Evolutionary conservation across 306 rosid species (phyloP).

Genomic region (Rubus idaeus): DNA sequence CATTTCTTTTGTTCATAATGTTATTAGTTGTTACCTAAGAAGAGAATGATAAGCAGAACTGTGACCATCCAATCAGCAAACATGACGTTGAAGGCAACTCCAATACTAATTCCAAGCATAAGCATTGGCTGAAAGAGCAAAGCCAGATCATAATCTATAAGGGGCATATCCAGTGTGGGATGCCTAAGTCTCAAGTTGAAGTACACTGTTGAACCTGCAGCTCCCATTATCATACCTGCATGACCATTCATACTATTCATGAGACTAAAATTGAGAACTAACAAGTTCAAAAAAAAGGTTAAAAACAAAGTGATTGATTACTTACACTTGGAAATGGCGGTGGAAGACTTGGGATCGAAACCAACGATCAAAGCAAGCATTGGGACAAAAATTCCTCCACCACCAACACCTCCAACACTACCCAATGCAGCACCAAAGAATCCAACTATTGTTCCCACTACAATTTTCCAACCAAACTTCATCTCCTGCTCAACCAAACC

Average conservation of each 20-base stretch:
- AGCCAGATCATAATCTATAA: conserved; percentile 71
- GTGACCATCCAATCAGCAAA: conserved; percentile 91
- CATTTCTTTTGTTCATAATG: background rate
- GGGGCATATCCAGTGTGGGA: conserved; percentile 70
- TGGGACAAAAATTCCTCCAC: conserved; percentile 86
- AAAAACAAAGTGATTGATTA: conserved; percentile 6
- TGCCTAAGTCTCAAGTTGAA: conserved; percentile 69
- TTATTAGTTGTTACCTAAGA: conserved; percentile 45
- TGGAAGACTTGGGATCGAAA: conserved; percentile 85
- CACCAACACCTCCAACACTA: conserved; percentile 89
- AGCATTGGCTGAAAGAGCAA: conserved; percentile 72
- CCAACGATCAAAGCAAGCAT: conserved; percentile 83
- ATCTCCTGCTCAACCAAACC: conserved; percentile 56
- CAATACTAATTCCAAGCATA: conserved; percentile 86
- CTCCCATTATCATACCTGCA: conserved; percentile 88
- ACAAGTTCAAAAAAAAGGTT: background rate
- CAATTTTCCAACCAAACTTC: conserved; percentile 74
- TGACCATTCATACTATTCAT: background rate
- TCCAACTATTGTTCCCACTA: conserved; percentile 69
- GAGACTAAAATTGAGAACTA: background rate
- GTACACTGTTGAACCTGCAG: conserved; percentile 74
- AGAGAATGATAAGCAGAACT: conserved; percentile 65
- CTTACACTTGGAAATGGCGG: conserved; percentile 85
- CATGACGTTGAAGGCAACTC: conserved; percentile 74
- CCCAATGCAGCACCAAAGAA: conserved; percentile 90